Evolutionary conservation across 1,139 yeast species (phyloP), one percentile per base, ranked within the genome.

Genomic region (Suhomyces bolitotheri): DNA sequence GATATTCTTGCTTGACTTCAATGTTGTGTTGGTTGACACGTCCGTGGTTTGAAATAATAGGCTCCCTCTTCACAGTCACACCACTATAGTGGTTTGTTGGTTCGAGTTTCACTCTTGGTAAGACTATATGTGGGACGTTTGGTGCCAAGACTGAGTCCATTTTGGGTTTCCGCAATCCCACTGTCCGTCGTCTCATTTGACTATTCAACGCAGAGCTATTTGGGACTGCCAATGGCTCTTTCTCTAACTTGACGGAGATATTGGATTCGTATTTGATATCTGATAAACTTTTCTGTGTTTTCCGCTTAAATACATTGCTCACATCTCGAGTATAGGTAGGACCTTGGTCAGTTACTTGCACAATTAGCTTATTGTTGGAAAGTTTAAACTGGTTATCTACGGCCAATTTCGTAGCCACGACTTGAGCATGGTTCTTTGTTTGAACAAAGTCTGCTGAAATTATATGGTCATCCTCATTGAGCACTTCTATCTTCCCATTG

Each of bases 401-500:
- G 6, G 33, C 31, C 16, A 48, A 31, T 31, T 46, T 39, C 5
- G 41, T 34, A 3, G 30, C 26, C 11, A 50, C 47, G 7, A 43
- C 42, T 5, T 47, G 49, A 15, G 28, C 5, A 34, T 49, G 34
- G 31, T 40, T 34, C 39, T 39, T 26, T 30, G 40, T 22, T 42
- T 44, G 34, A 44, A 54, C 22, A 47, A 69, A 70, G 38, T 62
- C 66, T 8, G 62, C 53, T 9, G 62, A 62, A 15, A 71, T 30
- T 39, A 25, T 57, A 38, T 12, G 63, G 20, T 33, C 68, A 16
- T 59, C 64, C 10, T 62, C 66, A 39, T 66, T 68, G 34, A 55
- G 57, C 12, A 78, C 54, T 45, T 74, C 74, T 4, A 74, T 51
- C 42, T 73, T 70, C 33, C 65, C 60, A 49, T 78, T 78, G 53